These are phyloP conservation scores for Primulina eburnea DNA, from an alignment of 257 asterid species.

Conservation along the genomic window DNA sequence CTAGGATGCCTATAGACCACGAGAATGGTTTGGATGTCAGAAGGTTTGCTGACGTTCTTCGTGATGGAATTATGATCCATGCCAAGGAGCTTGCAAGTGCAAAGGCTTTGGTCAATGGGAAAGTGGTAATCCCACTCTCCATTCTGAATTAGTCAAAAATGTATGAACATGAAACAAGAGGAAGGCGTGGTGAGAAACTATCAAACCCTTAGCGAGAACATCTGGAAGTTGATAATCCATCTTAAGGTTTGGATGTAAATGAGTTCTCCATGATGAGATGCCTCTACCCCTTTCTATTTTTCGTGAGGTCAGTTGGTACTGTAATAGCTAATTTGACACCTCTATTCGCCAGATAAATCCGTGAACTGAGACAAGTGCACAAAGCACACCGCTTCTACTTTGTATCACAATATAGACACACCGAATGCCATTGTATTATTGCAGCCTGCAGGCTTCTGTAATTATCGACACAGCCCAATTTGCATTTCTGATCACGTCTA, in stretches of 20 bases:
- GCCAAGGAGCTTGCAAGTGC: slow-evolving; percentile 71
- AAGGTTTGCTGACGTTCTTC: slow-evolving; percentile 64
- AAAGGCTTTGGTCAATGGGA: slow-evolving; percentile 72
- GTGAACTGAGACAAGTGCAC: neutral
- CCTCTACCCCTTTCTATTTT: neutral
- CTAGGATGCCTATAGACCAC: slow-evolving; percentile 63
- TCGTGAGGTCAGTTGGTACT: neutral
- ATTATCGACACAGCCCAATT: neutral
- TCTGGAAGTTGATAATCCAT: neutral
- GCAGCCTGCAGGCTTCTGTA: neutral
- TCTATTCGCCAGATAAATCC: neutral
- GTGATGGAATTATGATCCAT: slow-evolving; percentile 53
- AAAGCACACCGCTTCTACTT: neutral
- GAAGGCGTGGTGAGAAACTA: neutral
- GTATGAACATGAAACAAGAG: neutral
- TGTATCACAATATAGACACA: neutral
- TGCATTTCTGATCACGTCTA: neutral
- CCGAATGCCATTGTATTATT: no score
- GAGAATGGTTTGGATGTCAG: slow-evolving; percentile 40
- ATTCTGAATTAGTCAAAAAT: neutral
- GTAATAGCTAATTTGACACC: neutral
- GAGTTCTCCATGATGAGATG: neutral
- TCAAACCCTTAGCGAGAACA: neutral
- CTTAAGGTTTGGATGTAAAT: no score
- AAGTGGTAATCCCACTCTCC: slow-evolving; percentile 51